Conservation (phyloP, 352 stramenopile species). For the Phytophthora tentaculata region DNA sequence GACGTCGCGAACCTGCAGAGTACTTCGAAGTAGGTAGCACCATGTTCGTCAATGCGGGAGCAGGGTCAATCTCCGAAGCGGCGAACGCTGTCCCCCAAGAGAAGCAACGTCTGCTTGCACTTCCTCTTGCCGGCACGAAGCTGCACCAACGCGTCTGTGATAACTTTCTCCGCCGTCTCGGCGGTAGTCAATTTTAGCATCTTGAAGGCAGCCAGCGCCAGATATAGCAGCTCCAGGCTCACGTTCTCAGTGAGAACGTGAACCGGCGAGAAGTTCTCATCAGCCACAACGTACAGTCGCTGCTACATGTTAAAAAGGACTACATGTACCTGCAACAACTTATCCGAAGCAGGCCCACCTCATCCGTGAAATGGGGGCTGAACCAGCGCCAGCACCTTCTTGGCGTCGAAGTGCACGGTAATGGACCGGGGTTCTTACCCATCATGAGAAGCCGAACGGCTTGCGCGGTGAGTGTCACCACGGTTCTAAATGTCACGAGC, state of each 20-base stretch:
- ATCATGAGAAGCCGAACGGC: slow-evolving; percentile 92
- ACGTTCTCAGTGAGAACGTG: no score
- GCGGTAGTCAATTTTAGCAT: slow-evolving; percentile 50
- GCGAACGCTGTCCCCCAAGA: slow-evolving; percentile 62
- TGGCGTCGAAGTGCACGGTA: slow-evolving; percentile 89
- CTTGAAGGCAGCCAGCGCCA: slow-evolving; percentile 60
- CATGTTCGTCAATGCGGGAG: slow-evolving; percentile 87
- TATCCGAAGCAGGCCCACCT: slow-evolving; percentile 56
- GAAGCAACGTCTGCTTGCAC: slow-evolving; percentile 59
- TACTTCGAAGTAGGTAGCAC: slow-evolving; percentile 75
- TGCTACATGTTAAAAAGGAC: slow-evolving; percentile 91
- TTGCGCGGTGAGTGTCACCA: slow-evolving; percentile 73
- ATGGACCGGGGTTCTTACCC: slow-evolving; percentile 82
- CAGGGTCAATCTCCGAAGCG: slow-evolving; percentile 86
- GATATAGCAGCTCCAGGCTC: slow-evolving; percentile 81
- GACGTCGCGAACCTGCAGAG: slow-evolving; percentile 75
- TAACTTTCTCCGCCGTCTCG: slow-evolving; percentile 52
- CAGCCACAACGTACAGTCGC: slow-evolving; percentile 86
- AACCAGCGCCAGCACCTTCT: slow-evolving; percentile 76
- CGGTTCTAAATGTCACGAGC: slow-evolving; percentile 86
- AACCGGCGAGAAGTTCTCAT: no score
- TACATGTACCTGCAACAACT: slow-evolving; percentile 88
- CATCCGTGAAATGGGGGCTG: slow-evolving; percentile 75
- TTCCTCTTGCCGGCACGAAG: slow-evolving; percentile 75
- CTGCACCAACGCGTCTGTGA: slow-evolving; percentile 68